Base-by-base conservation (phyloP, 106 monocot genomes). In the Triglochin maritima region DNA sequence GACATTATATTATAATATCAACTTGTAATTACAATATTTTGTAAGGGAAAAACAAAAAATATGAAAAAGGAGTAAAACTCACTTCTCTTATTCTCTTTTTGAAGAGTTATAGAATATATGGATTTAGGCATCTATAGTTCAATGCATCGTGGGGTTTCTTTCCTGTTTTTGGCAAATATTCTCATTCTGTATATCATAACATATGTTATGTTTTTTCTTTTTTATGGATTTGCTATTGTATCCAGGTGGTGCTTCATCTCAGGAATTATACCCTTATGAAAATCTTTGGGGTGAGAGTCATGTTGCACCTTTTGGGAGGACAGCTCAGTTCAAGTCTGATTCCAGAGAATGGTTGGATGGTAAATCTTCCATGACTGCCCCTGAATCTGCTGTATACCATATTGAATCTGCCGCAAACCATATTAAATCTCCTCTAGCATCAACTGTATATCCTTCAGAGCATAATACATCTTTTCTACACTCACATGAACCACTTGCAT, bases 321-420 rank as follows among this genome's bases (percentile, higher is more conserved):
- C 7, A 49, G 47, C 10, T 49, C 13, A 53, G 15, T 5, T 13
- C 16, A 41, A 67, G 8, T 51, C 67, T 67, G 55, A 42, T 13
- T 55, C 53, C 55, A 51, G 2, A 17, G 13, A 67, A 17, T 67
- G 52, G 67, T 51, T 67, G 54, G 17, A 67, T 55, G 67, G 16
- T 49, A 64, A 49, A 43, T 3, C 67, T 55, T 67, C 52, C 8
- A 12, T 55, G 6, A 29, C 29, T 29, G 29, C 29, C 29, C 29
- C 29, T 29, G 29, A 29, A 29, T 29, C 29, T 29, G 29, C 29
- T 29, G 29, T 1, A 29, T 29, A 29, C 29, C 51, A 67, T 53
- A 10, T 67, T 42, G 17, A 13, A 53, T 12, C 17, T 44, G 29
- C 44, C 5, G 17, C 51, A 67, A 0, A 44, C n/a, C 43, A 50